phyloP scores from a whole-genome alignment of 2,329 filamentous ascomycete genomes.

The Sporothrix pallida region DNA sequence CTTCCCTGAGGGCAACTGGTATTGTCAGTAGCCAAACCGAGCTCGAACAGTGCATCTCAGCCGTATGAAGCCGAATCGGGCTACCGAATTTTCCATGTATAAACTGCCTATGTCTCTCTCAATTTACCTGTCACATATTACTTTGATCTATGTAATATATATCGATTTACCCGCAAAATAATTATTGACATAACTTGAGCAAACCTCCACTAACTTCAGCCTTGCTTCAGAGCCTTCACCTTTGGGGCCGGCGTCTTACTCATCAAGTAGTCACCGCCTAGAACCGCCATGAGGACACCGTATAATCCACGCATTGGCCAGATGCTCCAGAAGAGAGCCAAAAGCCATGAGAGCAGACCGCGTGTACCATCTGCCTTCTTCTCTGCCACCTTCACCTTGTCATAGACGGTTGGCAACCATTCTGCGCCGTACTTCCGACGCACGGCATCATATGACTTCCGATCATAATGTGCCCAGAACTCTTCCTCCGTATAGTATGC shows the following conservation, averaged over 20 bases:
- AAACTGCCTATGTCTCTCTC: too few species aligned
- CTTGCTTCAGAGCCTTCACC: neutral
- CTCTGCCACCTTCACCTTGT: slow-evolving; percentile 66
- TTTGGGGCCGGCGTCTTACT: neutral
- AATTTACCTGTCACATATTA: too few species aligned
- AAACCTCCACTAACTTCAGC: neutral
- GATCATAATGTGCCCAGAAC: slow-evolving; percentile 70
- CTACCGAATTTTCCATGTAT: too few species aligned
- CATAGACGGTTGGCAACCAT: slow-evolving; percentile 67
- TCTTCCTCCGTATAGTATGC: slow-evolving; percentile 71
- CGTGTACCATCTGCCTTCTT: slow-evolving; percentile 46
- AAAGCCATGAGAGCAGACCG: slow-evolving; percentile 45
- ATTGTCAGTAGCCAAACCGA: too few species aligned
- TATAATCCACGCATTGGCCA: slow-evolving; percentile 55
- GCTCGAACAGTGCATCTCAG: too few species aligned
- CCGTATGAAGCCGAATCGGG: too few species aligned
- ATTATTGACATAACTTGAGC: neutral
- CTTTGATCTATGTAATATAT: too few species aligned
- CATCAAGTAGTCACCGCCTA: slow-evolving; percentile 55
- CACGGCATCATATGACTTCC: slow-evolving; percentile 62
- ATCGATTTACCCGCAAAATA: too few species aligned
- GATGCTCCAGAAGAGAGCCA: slow-evolving; percentile 43
- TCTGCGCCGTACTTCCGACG: slow-evolving; percentile 63
- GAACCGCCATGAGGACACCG: slow-evolving; percentile 53
- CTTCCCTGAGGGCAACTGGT: too few species aligned